phyloP scores from a whole-genome alignment of 2,329 filamentous ascomycete genomes.

The Clonostachys rosea region DNA sequence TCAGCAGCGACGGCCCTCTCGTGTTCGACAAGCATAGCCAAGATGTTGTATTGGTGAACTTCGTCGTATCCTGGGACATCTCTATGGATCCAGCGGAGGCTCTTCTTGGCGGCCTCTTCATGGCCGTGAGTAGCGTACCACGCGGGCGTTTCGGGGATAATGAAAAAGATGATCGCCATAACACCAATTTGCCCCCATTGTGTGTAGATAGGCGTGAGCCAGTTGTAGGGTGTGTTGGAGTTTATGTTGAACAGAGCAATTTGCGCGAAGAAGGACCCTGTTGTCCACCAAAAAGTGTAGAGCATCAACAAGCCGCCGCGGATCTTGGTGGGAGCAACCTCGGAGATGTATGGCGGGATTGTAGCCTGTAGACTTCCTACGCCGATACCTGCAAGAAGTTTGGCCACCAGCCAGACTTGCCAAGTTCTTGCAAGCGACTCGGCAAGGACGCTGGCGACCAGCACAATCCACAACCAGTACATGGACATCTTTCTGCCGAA shows the following conservation, averaged over 20 bases:
- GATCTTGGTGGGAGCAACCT: slow-evolving; percentile 31
- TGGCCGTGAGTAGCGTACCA: slow-evolving; percentile 22
- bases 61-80: slow-evolving; percentile 17
- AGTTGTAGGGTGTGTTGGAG: slow-evolving; percentile 20
- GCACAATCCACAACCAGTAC: slow-evolving; percentile 20
- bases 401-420: slow-evolving; percentile 32
- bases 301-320: slow-evolving; percentile 31
- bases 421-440: slow-evolving; percentile 28
- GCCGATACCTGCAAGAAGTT: slow-evolving; percentile 26
- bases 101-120: slow-evolving; percentile 11
- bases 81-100: slow-evolving; percentile 10
- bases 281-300: slow-evolving; percentile 36
- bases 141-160: slow-evolving; percentile 28
- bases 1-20: slow-evolving; percentile 13
- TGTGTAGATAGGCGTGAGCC: slow-evolving; percentile 32
- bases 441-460: slow-evolving; percentile 25
- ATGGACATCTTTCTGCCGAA: slow-evolving; percentile 23
- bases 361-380: slow-evolving; percentile 35
- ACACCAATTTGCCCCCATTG: slow-evolving; percentile 37
- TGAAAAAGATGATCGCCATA: slow-evolving; percentile 28
- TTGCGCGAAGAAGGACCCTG: slow-evolving; percentile 34
- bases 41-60: slow-evolving; percentile 3
- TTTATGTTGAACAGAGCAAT: slow-evolving; percentile 30
- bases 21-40: slow-evolving; percentile 10
- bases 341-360: slow-evolving; percentile 32